A percentile compares a stretch with the other conserved stretches of the same genome.
Evolutionary conservation across 1,284 basidiomycete species (phyloP).

Genomic region (Pseudozyma flocculosa): DNA sequence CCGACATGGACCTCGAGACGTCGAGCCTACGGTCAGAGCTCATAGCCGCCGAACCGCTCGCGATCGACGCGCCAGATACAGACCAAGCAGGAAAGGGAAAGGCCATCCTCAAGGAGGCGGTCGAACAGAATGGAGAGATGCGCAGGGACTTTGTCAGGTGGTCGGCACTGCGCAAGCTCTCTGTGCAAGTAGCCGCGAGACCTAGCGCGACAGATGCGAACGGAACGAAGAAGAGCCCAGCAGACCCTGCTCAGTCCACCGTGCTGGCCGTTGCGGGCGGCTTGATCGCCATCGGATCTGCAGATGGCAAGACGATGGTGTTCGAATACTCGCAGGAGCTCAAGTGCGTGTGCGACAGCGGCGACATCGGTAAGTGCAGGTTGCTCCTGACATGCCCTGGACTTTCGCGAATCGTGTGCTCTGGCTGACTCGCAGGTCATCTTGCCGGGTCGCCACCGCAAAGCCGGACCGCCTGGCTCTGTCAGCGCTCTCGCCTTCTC

Average conservation of each 20-base stretch:
- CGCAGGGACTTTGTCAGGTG: slow-evolving; percentile 73
- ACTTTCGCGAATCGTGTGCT: slow-evolving; percentile 1
- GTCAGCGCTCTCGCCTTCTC: slow-evolving; percentile 89
- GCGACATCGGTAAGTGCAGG: slow-evolving; percentile 66
- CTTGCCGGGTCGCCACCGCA: slow-evolving; percentile 1
- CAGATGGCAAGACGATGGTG: slow-evolving; percentile 74
- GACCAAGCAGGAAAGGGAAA: slow-evolving; percentile 12
- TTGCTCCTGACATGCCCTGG: slow-evolving; percentile 8
- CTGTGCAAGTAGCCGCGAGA: not conserved
- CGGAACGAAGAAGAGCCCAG: too few relatives aligned
- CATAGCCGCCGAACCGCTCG: not conserved
- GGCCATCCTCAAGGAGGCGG: slow-evolving; percentile 24
- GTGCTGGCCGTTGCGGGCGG: slow-evolving; percentile 78
- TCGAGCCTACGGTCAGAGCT: not conserved
- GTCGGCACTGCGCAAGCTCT: slow-evolving; percentile 67
- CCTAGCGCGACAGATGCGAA: slow-evolving; percentile 1
- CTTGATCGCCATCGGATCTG: slow-evolving; percentile 84
- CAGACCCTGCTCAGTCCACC: slow-evolving; percentile 67
- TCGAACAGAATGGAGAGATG: slow-evolving; percentile 39
- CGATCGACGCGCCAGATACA: too few relatives aligned
- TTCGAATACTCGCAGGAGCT: slow-evolving; percentile 84
- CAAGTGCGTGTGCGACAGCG: slow-evolving; percentile 73
- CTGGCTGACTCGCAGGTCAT: too few relatives aligned
- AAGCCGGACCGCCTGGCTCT: slow-evolving; percentile 70
- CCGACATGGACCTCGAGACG: too few relatives aligned